These are phyloP conservation scores for Earliella scabrosa DNA, from an alignment of 1,284 basidiomycete species.

Conservation along the genomic window DNA sequence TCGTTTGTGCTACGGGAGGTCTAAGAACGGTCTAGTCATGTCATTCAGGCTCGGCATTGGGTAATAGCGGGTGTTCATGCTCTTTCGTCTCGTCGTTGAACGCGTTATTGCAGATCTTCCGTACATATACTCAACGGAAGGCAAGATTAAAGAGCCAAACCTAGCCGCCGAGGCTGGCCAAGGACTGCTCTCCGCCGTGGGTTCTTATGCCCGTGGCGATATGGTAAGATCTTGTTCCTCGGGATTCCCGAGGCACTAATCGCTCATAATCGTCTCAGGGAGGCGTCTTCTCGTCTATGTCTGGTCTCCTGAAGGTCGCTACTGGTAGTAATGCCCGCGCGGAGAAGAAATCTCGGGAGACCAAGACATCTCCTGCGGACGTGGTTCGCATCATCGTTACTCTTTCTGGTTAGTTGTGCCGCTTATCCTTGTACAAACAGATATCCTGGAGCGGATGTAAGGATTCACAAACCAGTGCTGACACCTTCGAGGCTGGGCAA, in stretches of 20 bases:
- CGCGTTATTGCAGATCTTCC: constrained; percentile 52
- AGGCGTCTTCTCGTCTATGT: constrained; percentile 62
- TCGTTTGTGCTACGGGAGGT: constrained; percentile 11
- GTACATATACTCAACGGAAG: constrained; percentile 85
- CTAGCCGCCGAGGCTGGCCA: constrained; percentile 78
- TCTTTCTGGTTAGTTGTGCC: neutral
- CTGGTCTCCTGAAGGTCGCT: constrained; percentile 45
- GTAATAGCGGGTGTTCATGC: constrained; percentile 44
- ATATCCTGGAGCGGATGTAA: constrained; percentile 92
- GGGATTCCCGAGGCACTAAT: too few relatives aligned
- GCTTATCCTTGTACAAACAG: constrained; percentile 30
- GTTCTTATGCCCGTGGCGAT: constrained; percentile 78
- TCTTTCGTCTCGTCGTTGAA: neutral
- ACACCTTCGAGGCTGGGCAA: constrained; percentile 79
- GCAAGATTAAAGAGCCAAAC: constrained; percentile 93
- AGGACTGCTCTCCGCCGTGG: constrained; percentile 70
- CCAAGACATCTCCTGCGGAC: constrained; percentile 50
- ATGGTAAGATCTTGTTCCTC: constrained; percentile 49
- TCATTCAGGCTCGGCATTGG: constrained; percentile 65
- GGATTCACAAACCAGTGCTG: constrained; percentile 92
- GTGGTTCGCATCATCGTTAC: constrained; percentile 40
- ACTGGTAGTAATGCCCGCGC: constrained; percentile 56
- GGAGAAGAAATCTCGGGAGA: constrained; percentile 47
- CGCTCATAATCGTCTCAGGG: too few relatives aligned
- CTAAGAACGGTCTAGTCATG: constrained; percentile 57